Base-by-base conservation (phyloP, 1,284 basidiomycete genomes). In the Tylopilus sp. region DNA sequence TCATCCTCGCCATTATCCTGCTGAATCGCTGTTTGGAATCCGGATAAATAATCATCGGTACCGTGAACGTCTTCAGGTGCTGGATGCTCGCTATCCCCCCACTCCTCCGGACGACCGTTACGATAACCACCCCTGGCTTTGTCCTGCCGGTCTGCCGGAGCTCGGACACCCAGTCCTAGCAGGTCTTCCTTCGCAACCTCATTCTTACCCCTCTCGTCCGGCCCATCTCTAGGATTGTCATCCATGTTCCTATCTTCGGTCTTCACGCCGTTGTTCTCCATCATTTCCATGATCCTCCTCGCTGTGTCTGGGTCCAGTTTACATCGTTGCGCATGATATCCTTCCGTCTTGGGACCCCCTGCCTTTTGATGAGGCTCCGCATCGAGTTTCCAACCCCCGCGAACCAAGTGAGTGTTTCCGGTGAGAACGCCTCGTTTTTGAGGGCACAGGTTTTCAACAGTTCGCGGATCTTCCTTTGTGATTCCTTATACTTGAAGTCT, bases 231-330 rank as follows among this genome's bases (percentile, higher is more conserved):
- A 39, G 18, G 18, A 19, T 6, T 0, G 10, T 8, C 34, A 19
- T 31, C 21, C 18, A 28, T 11, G n/a, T 9, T 37, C 29, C 21
- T 29, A 26, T 33, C 48, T 8, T 49, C 55, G 19, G 37, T 33
- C 34, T 50, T 46, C 12, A 39, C 0, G 6, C 58, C 59, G 3
- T 39, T 46, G 28, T 49, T 57, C 26, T 55, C 55, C 54, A 68
- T 64, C 50, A 68, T 58, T 1, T 45, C 44, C 16, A 37, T 57
- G 11, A 65, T 56, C 45, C 36, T 64, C 36, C 33, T 54, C 15
- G 64, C 66, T 2, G 61, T 66, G 5, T 55, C 66, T 11, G 28
- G 35, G 16, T 67, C 59, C 51, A 66, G 46, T 40, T 59, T 59
- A 46, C 67, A 66, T 6, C 65, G 64, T 23, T 44, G 29, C 21